A percentile compares a stretch with the other conserved stretches of the same genome.
phyloP scores from a whole-genome alignment of 495 filamentous ascomycete species.

The Penicillium atrosanguineum region DNA sequence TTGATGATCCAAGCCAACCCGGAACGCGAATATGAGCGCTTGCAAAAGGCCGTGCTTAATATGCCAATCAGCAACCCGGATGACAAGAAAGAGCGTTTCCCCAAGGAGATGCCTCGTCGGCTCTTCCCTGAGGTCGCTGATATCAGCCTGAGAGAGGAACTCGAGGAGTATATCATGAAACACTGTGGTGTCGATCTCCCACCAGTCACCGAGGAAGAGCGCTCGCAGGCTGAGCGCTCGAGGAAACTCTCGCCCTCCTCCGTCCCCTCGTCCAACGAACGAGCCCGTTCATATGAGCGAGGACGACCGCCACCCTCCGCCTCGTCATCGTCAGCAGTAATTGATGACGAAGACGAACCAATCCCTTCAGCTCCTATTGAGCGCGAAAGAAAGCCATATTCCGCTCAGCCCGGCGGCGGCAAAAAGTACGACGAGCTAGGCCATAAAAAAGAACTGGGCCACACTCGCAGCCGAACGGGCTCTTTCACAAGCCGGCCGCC shows the following conservation, averaged over 20 bases:
- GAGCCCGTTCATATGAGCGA: constrained; percentile 42
- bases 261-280: constrained; percentile 13
- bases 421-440: constrained; percentile 48
- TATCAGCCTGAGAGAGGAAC: constrained; percentile 34
- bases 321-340: constrained; percentile 31
- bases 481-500: constrained; percentile 29
- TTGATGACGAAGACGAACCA: constrained; percentile 46
- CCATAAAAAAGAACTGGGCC: neutral
- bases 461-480: constrained; percentile 22
- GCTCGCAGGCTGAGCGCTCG: constrained; percentile 27
- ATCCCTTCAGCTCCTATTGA: constrained; percentile 52
- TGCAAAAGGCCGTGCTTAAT: constrained; percentile 67
- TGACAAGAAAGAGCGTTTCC: constrained; percentile 70
- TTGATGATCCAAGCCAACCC: constrained; percentile 74
- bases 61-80: constrained; percentile 77
- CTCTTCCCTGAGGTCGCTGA: constrained; percentile 59
- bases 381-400: constrained; percentile 62
- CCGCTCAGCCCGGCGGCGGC: constrained; percentile 52
- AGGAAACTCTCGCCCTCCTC: constrained; percentile 15
- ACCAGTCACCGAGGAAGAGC: constrained; percentile 37
- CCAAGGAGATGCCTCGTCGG: constrained; percentile 72
- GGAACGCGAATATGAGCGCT: constrained; percentile 69
- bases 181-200: constrained; percentile 52
- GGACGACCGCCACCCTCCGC: constrained; percentile 49
- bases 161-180: constrained; percentile 44